phyloP scores from a whole-genome alignment of 1,139 yeast genomes.

The Diutina ranongensis region DNA sequence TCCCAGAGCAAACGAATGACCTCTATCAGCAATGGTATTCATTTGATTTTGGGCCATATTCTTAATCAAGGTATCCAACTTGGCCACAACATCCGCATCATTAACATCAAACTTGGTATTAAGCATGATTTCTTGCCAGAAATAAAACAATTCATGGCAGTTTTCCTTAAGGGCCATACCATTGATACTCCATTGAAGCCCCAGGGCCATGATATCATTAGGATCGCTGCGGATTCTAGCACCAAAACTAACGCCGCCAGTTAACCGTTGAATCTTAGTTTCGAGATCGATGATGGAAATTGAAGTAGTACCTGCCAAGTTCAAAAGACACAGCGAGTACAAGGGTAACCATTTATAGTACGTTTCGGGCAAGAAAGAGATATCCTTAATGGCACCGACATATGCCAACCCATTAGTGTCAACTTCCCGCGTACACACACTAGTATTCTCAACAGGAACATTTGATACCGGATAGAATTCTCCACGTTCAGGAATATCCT shows the following conservation, averaged over 20 bases:
- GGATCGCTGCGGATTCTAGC: conserved; percentile 50
- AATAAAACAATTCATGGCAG: conserved; percentile 42
- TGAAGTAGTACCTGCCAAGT: conserved; percentile 62
- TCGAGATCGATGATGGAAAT: conserved; percentile 74
- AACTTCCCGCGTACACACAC: conserved; percentile 37
- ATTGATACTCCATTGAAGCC: conserved; percentile 39
- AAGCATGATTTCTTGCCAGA: conserved; percentile 59
- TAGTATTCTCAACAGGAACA: conserved; percentile 16
- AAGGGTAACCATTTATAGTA: conserved; percentile 63
- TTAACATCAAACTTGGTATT: conserved; percentile 47
- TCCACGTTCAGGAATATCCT: conserved; percentile 59
- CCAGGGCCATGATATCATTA: conserved; percentile 27
- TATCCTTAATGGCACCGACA: conserved; percentile 44
- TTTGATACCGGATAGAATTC: conserved; percentile 25
- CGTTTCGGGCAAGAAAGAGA: conserved; percentile 46
- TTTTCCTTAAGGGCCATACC: conserved; percentile 73
- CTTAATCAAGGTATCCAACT: conserved; percentile 62
- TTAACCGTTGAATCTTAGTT: conserved; percentile 65
- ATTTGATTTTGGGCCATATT: conserved; percentile 69
- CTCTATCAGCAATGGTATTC: conserved; percentile 72
- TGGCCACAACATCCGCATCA: conserved; percentile 46
- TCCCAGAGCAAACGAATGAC: conserved; percentile 74
- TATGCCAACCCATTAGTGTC: conserved; percentile 73
- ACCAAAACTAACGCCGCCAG: conserved; percentile 73
- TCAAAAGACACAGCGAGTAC: conserved; percentile 70